phyloP scores from a whole-genome alignment of 331 rosid genomes.

The Pyracantha coccinea region DNA sequence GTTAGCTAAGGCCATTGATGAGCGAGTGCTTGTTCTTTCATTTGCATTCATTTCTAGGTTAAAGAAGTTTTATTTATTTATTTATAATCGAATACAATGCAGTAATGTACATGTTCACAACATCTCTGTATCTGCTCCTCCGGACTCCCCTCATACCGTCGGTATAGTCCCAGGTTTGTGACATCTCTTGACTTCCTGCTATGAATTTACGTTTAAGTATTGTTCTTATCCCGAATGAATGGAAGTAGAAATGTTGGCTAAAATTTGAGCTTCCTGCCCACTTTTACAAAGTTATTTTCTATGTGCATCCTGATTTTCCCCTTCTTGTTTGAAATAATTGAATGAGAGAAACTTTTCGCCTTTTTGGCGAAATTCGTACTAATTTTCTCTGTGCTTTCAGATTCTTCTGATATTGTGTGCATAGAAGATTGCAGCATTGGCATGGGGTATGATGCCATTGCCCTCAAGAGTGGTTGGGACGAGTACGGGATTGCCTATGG shows the following conservation, averaged over 20 bases:
- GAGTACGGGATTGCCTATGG: conserved; percentile 87
- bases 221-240: background rate
- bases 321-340: background rate
- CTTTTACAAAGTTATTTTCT: background rate
- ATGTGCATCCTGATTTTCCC: background rate
- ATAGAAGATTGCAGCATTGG: conserved; percentile 71
- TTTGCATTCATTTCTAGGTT: background rate
- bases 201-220: conserved; percentile 1
- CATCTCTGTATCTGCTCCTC: conserved; percentile 66
- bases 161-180: conserved; percentile 95
- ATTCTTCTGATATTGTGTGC: conserved; percentile 84
- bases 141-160: conserved; percentile 70
- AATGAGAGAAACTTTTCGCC: background rate
- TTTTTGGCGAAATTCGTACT: background rate
- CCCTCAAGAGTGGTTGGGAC: conserved; percentile 98
- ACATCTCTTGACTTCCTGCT: conserved; percentile 8
- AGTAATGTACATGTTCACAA: conserved; percentile 80
- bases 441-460: conserved; percentile 79
- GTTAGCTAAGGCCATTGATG: background rate
- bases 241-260: background rate
- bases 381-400: conserved; percentile 36
- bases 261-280: background rate
- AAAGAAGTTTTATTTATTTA: background rate
- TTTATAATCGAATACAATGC: conserved; percentile 29
- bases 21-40: background rate